Evolutionary conservation across 805 yeast species (phyloP).

Genomic region (Candida maesae): DNA sequence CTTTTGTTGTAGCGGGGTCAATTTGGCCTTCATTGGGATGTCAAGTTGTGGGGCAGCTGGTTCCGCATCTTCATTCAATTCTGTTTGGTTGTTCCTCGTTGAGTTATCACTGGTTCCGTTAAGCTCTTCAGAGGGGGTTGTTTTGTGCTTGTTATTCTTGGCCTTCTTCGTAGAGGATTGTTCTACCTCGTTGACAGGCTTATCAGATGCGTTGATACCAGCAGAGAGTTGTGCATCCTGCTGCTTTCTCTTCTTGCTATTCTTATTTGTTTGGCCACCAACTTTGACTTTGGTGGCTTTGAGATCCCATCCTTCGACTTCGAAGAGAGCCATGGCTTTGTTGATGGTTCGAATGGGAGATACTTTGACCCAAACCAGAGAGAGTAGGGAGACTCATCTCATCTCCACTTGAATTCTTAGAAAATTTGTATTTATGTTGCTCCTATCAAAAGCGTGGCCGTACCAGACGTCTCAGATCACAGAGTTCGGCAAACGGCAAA

Average conservation of each 20-base stretch:
- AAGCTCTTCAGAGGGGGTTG: conserved; percentile 4
- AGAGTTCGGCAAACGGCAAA: not conserved
- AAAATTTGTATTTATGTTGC: not conserved
- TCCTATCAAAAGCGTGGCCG: conserved; percentile 1
- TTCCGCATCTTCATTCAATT: conserved; percentile 9
- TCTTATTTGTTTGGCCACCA: conserved; percentile 34
- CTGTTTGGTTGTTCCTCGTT: conserved; percentile 1
- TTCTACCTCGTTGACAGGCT: conserved; percentile 8
- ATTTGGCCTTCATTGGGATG: conserved; percentile 34
- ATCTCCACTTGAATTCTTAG: not conserved
- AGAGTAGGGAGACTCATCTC: not conserved
- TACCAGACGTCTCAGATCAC: no score
- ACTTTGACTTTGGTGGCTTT: conserved; percentile 48
- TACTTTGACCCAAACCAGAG: no score
- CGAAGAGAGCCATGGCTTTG: conserved; percentile 58
- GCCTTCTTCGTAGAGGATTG: conserved; percentile 7
- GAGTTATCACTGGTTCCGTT: conserved; percentile 1
- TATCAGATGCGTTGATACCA: conserved; percentile 4
- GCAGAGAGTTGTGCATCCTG: conserved; percentile 8
- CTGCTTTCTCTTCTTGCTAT: conserved; percentile 24
- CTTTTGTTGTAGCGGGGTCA: conserved; percentile 88
- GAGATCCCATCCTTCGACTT: conserved; percentile 81
- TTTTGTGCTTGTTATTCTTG: conserved; percentile 10
- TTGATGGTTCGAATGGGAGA: no score
- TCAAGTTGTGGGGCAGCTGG: conserved; percentile 17